Conservation (phyloP, 352 stramenopile genomes). For the Pythium angustatum region DNA sequence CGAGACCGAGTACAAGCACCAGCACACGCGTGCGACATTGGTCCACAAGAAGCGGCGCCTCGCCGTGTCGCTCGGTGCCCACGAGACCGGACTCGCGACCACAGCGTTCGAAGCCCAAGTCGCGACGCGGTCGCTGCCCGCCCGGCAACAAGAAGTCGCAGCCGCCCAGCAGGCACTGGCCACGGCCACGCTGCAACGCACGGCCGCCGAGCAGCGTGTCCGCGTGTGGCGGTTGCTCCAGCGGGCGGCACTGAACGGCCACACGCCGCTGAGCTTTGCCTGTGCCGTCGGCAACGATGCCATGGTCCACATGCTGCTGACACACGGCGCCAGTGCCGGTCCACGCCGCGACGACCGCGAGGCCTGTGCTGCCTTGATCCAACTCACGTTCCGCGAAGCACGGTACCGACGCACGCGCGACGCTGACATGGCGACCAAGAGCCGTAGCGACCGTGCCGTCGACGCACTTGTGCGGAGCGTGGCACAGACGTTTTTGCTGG, state of each 20-base stretch:
- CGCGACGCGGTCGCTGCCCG: slow-evolving; percentile 58
- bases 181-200: too few relatives aligned
- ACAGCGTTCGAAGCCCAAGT: slow-evolving; percentile 65
- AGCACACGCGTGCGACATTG: slow-evolving; percentile 51
- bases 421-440: not conserved
- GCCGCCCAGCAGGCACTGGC: slow-evolving; percentile 42
- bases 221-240: slow-evolving; percentile 52
- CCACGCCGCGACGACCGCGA: slow-evolving; percentile 50
- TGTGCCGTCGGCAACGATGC: slow-evolving; percentile 70
- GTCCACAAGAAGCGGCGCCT: slow-evolving; percentile 55
- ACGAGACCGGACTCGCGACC: slow-evolving; percentile 41
- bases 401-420: slow-evolving; percentile 28
- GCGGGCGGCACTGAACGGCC: slow-evolving; percentile 59
- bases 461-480: slow-evolving; percentile 60
- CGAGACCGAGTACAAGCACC: slow-evolving; percentile 76
- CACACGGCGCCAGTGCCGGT: slow-evolving; percentile 49
- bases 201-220: slow-evolving; percentile 47
- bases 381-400: slow-evolving; percentile 56
- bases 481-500: slow-evolving; percentile 60
- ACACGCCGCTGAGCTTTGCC: slow-evolving; percentile 73
- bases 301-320: slow-evolving; percentile 70
- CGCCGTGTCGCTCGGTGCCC: slow-evolving; percentile 35
- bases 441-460: slow-evolving; percentile 45
- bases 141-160: slow-evolving; percentile 64
- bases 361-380: slow-evolving; percentile 64